Conservation (phyloP, 2,329 filamentous ascomycete genomes). For the Emmonsiellopsis sp. region DNA sequence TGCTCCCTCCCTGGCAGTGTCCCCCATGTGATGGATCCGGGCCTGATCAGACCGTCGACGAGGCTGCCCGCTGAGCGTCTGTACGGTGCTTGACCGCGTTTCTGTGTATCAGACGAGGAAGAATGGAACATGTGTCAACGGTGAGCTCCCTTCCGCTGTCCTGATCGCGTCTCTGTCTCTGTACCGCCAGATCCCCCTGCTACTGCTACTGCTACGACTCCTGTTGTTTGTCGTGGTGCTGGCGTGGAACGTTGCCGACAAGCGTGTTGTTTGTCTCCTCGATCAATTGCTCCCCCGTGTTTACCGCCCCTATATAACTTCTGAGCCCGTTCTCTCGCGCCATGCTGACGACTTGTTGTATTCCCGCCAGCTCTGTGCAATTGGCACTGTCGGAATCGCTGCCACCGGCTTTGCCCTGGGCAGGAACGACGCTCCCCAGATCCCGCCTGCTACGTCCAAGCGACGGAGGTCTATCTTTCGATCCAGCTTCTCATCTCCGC, state of each 20-base stretch:
- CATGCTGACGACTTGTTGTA: slow-evolving; percentile 1
- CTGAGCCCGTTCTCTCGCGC: slow-evolving; percentile 4
- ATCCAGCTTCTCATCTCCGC: slow-evolving; percentile 1
- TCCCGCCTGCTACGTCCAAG: slow-evolving; percentile 4
- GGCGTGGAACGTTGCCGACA: not conserved
- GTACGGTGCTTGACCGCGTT: slow-evolving; percentile 8
- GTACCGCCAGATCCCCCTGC: not conserved
- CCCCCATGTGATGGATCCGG: slow-evolving; percentile 4
- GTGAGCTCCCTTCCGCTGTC: slow-evolving; percentile 15
- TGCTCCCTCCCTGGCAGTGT: not conserved
- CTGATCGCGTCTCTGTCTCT: not conserved
- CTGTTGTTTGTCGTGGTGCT: not conserved
- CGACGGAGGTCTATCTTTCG: slow-evolving; percentile 6
- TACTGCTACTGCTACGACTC: not conserved
- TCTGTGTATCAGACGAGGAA: slow-evolving; percentile 6
- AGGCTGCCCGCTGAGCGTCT: slow-evolving; percentile 7
- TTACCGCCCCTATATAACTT: not conserved
- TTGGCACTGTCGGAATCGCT: slow-evolving; percentile 54
- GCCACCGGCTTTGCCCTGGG: slow-evolving; percentile 51
- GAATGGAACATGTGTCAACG: slow-evolving; percentile 25
- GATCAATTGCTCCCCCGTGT: not conserved
- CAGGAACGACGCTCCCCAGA: slow-evolving; percentile 34
- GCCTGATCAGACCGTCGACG: not conserved
- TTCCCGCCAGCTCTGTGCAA: slow-evolving; percentile 50
- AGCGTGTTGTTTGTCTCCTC: not conserved